Percentiles rank a stretch among this genome's conserved stretches.
Conservation (phyloP, 2,329 filamentous ascomycete species). For the Septoria linicola region DNA sequence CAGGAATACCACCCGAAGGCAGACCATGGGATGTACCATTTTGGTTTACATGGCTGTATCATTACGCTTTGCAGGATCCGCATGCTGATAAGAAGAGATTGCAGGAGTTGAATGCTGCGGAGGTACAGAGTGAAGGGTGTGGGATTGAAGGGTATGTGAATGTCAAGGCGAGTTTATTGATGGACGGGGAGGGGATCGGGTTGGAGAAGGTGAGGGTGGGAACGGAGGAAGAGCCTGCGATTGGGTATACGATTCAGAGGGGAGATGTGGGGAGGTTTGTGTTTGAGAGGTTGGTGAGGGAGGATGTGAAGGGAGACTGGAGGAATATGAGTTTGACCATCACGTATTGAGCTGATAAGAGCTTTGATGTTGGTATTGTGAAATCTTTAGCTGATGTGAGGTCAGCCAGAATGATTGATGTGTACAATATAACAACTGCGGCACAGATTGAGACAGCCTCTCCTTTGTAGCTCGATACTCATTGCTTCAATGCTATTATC, state of each 20-base stretch:
- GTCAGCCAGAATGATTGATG: too few species aligned
- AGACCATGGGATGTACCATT: conserved; percentile 41
- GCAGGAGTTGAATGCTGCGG: conserved; percentile 36
- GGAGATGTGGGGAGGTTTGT: conserved; percentile 45
- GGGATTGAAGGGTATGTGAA: conserved; percentile 36
- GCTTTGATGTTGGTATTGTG: too few species aligned
- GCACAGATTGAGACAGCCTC: too few species aligned
- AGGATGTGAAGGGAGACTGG: conserved; percentile 31
- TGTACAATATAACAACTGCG: too few species aligned
- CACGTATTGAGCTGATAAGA: conserved; percentile 33
- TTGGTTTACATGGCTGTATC: conserved; percentile 38
- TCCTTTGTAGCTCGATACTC: too few species aligned
- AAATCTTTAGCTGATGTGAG: too few species aligned
- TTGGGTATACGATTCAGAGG: conserved; percentile 42
- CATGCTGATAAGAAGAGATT: conserved; percentile 44
- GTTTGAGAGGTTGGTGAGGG: conserved; percentile 38
- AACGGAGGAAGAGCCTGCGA: conserved; percentile 34
- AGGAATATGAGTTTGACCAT: conserved; percentile 38
- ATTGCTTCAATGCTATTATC: too few species aligned
- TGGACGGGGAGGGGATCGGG: conserved; percentile 35
- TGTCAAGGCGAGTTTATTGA: conserved; percentile 42
- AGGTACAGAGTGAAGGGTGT: conserved; percentile 24
- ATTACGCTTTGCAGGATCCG: conserved; percentile 36
- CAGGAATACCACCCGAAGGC: conserved; percentile 35
- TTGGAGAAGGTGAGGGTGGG: conserved; percentile 37